Percentiles rank a stretch among this genome's conserved stretches.
Conservation (phyloP, 148 eudicot genomes). For the Bassia scoparia region DNA sequence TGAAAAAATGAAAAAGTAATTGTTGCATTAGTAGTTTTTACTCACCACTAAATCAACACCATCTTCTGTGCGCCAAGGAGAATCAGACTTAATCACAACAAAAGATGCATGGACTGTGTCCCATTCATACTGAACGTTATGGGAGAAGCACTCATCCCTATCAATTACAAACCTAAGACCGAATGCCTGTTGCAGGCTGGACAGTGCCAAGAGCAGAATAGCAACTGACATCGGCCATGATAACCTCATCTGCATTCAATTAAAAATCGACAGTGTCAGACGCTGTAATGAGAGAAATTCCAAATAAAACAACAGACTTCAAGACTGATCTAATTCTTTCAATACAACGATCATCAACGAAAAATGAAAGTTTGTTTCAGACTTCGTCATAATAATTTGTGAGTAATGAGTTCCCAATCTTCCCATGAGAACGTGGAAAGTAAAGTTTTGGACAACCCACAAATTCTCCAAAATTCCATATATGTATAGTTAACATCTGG, state of each 20-base stretch:
- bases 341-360: not conserved
- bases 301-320: not conserved
- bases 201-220: conserved; percentile 37
- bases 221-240: conserved; percentile 10
- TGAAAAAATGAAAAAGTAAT: no score
- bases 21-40: not conserved
- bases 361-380: no score
- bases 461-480: no score
- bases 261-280: conserved; percentile 12
- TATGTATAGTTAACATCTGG: no score
- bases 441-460: no score
- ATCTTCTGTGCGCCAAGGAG: conserved; percentile 62
- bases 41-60: conserved; percentile 93
- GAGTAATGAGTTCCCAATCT: no score
- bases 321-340: not conserved
- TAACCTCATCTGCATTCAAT: conserved; percentile 32
- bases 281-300: not conserved
- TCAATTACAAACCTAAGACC: conserved; percentile 85
- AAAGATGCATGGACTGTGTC: conserved; percentile 70
- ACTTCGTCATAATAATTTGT: no score
- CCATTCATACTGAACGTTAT: conserved; percentile 68
- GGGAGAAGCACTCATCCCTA: conserved; percentile 86
- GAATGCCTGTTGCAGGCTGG: conserved; percentile 37
- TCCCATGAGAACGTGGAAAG: no score
- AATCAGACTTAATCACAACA: conserved; percentile 77